These are phyloP conservation scores for Suillus americanus DNA, from an alignment of 768 basidiomycete genomes.

Conservation along the genomic window DNA sequence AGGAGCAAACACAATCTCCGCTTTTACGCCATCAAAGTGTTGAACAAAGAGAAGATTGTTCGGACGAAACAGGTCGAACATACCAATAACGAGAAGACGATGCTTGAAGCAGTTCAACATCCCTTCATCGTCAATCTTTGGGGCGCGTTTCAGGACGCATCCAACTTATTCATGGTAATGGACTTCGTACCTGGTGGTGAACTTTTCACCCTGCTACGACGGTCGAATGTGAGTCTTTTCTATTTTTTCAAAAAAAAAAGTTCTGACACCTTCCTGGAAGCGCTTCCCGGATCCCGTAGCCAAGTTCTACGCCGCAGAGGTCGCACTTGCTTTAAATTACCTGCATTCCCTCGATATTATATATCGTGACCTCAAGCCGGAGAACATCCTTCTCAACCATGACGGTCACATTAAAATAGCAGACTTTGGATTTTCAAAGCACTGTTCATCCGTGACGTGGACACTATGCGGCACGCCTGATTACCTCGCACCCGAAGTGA, in stretches of 20 bases:
- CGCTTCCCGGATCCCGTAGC: constrained; percentile 96
- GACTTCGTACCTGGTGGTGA: constrained; percentile 97
- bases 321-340: constrained; percentile 89
- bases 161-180: constrained; percentile 98
- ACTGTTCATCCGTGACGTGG: constrained; percentile 85
- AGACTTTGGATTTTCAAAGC: constrained; percentile 96
- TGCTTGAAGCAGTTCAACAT: constrained; percentile 84
- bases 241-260: constrained; percentile 16
- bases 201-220: constrained; percentile 87
- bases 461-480: constrained; percentile 96
- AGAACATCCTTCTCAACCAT: constrained; percentile 90
- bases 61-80: constrained; percentile 95
- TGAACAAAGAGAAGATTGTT: constrained; percentile 91
- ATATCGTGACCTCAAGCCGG: constrained; percentile 97
- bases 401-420: constrained; percentile 98
- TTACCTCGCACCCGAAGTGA: constrained; percentile 93
- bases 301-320: constrained; percentile 96
- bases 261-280: constrained; percentile 36
- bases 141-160: constrained; percentile 90
- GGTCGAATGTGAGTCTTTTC: constrained; percentile 70
- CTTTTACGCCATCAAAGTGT: constrained; percentile 94
- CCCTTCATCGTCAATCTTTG: constrained; percentile 96
- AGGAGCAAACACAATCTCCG: constrained; percentile 93
- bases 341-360: constrained; percentile 87
- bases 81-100: constrained; percentile 91